phyloP scores from a whole-genome alignment of 2,329 filamentous ascomycete genomes.

The Alternaria sp. region DNA sequence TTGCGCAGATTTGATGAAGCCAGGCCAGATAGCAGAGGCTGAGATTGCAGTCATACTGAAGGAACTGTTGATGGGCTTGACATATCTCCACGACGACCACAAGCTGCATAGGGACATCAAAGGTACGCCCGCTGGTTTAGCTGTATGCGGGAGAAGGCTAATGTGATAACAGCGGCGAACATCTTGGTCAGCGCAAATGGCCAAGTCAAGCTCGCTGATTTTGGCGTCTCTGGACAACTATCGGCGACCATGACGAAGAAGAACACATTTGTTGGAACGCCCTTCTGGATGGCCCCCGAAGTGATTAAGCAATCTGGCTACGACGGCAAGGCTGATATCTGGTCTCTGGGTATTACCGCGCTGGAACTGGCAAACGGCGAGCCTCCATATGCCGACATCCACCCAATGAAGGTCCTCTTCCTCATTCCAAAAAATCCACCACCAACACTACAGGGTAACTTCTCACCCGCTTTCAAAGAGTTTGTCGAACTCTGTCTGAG shows the following conservation, averaged over 20 bases:
- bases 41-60: constrained; percentile 96
- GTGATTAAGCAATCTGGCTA: constrained; percentile 99
- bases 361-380: constrained; percentile 91
- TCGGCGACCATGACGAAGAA: constrained; percentile 99
- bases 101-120: constrained; percentile 98
- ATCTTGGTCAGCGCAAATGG: constrained; percentile 87
- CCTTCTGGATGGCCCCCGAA: constrained; percentile 99
- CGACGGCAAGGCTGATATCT: constrained; percentile 97
- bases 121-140: constrained; percentile 60
- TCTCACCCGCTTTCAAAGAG: constrained; percentile 57
- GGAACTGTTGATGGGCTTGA: constrained; percentile 86
- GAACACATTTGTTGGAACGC: constrained; percentile 97
- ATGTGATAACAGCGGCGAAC: constrained; percentile 76
- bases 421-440: constrained; percentile 94
- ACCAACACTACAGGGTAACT: constrained; percentile 67
- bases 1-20: constrained; percentile 94
- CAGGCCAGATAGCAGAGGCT: constrained; percentile 87
- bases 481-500: constrained; percentile 73
- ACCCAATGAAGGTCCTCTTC: constrained; percentile 98
- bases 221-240: constrained; percentile 94
- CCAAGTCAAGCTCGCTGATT: constrained; percentile 96
- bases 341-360: constrained; percentile 94
- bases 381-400: constrained; percentile 93
- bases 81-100: constrained; percentile 93
- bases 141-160: neutral